Conservation (phyloP, 495 filamentous ascomycete genomes). For the Sphaerosporella brunnea region DNA sequence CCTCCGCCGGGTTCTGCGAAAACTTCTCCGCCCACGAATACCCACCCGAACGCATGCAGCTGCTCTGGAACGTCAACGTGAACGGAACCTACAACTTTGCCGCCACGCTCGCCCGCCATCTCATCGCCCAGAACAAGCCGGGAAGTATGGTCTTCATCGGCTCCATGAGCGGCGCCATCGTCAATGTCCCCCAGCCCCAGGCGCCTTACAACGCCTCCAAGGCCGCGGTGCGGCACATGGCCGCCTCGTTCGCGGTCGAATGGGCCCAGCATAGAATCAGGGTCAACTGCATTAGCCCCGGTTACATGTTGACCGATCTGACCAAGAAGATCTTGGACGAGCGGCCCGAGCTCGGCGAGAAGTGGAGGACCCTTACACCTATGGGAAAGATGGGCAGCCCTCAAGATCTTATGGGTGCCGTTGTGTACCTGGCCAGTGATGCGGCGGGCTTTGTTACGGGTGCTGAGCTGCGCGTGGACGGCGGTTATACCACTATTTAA, state of each 20-base stretch:
- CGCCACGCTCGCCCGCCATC: conserved; percentile 63
- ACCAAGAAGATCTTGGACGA: conserved; percentile 89
- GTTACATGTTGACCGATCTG: conserved; percentile 86
- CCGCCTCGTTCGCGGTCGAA: conserved; percentile 65
- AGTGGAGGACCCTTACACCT: conserved; percentile 85
- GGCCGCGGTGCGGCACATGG: conserved; percentile 71
- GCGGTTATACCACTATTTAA: conserved; percentile 79
- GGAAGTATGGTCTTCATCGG: conserved; percentile 91
- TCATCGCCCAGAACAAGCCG: conserved; percentile 60
- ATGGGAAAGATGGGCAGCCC: conserved; percentile 83
- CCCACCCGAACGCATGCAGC: conserved; percentile 71
- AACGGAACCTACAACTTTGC: conserved; percentile 69
- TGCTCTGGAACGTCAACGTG: conserved; percentile 86
- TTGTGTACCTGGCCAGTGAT: conserved; percentile 76
- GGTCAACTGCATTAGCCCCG: conserved; percentile 80
- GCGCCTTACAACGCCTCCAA: conserved; percentile 74
- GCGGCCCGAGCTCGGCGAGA: conserved; percentile 65
- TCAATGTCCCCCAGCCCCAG: conserved; percentile 89
- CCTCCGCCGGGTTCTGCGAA: conserved; percentile 88
- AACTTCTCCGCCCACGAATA: conserved; percentile 84
- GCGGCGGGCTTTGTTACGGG: conserved; percentile 76
- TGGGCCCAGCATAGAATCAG: conserved; percentile 73
- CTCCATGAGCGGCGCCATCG: conserved; percentile 80
- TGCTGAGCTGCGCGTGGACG: conserved; percentile 76
- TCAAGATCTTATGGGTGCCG: conserved; percentile 82